Base-by-base conservation (phyloP, 2,329 filamentous ascomycete genomes). In the Bimuria novae-zelandiae region DNA sequence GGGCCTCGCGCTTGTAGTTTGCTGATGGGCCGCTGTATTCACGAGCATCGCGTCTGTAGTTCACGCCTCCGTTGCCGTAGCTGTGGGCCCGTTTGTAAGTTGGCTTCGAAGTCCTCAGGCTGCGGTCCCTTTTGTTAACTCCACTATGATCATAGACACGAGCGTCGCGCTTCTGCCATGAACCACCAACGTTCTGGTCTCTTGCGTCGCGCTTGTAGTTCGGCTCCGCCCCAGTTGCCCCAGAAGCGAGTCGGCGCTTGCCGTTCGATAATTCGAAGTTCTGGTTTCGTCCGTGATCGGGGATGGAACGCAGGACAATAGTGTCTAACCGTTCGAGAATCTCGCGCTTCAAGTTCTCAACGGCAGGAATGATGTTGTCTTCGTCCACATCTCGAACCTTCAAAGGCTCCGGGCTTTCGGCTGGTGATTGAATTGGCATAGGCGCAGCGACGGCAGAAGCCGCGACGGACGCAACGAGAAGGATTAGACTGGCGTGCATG, bases 401-500 rank as follows among this genome's bases (percentile, higher is more conserved):
- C 22, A 42, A 22, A n/a, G 14, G 29, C 29, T 23, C 40, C 12
- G 29, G 21, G 22, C 23, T 35, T 30, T 51, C 48, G 40, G 17
- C 11, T 4, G 48, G 40, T 1, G 39, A 25, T 19, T 10, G 7
- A 17, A 29, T 45, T 29, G 32, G 33, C 10, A 48, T 7, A 29
- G 45, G 45, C 11, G 45, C 45, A 39, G 32, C n/a, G 19, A 39
- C 32, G 23, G 19, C 45, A 10, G 32, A 48, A 27, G 45, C 32
- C 32, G 23, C 39, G 23, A 51, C 23, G 7, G 30, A 41, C 4
- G 48, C 12, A 37, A 44, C 21, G 32, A 44, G 32, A 3, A 44
- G 7, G 39, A 51, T 33, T 10, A 51, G 8, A 25, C 23, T 33
- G 48, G 29, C 39, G 40, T 51, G 48, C 48, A 51, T 51, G 8